Evolutionary conservation across 371 early-diverging fungal species (phyloP).

Genomic region (Phascolomyces articulosus): DNA sequence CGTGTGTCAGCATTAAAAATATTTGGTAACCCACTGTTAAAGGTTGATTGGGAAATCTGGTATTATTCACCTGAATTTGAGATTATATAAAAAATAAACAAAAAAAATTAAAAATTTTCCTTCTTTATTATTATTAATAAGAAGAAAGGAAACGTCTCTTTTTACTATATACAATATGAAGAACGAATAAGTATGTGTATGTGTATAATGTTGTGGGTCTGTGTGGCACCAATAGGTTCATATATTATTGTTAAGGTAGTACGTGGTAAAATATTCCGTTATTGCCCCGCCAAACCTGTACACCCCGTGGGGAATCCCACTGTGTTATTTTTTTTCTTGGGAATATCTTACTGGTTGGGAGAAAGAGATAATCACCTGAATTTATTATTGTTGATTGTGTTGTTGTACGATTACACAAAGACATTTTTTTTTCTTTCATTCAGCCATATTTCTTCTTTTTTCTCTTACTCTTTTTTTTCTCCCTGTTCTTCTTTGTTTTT

Average conservation of each 20-base stretch:
- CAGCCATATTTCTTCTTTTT: not conserved
- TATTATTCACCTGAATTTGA: constrained; percentile 15
- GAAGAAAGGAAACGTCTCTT: no score
- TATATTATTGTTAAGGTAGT: not conserved
- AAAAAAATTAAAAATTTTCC: not conserved
- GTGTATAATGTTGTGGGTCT: no score
- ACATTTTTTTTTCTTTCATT: not conserved
- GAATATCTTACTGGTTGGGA: no score
- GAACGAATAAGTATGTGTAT: no score
- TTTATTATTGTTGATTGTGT: not conserved
- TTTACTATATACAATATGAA: no score
- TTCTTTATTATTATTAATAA: no score
- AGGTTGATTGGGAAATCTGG: constrained; percentile 26
- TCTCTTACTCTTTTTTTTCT: not conserved
- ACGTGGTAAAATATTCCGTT: not conserved
- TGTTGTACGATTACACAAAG: not conserved
- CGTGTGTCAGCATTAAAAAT: constrained; percentile 19
- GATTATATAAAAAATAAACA: not conserved
- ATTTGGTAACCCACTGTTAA: constrained; percentile 15
- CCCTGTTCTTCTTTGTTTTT: not conserved
- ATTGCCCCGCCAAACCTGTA: no score
- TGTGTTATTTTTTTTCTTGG: no score
- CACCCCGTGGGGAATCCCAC: no score
- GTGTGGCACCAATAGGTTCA: no score
- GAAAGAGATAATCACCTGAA: no score